A percentile compares a stretch with the other conserved stretches of the same genome.
Evolutionary conservation across 2,329 filamentous ascomycete species (phyloP).

Genomic region (Epichloe scottii): DNA sequence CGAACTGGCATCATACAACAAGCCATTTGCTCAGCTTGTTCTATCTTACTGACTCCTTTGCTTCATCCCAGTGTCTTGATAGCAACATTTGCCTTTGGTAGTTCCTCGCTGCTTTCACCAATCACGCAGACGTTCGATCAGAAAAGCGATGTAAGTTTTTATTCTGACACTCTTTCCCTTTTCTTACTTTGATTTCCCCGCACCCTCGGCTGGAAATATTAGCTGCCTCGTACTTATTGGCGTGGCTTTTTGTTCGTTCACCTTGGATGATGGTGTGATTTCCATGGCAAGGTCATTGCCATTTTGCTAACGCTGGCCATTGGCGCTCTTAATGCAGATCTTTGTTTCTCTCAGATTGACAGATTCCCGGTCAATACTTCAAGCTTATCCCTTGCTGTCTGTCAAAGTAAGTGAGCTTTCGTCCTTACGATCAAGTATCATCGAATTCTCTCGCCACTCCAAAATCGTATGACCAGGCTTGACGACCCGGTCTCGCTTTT

Average conservation of each 20-base stretch:
- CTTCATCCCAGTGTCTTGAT: conserved; percentile 42
- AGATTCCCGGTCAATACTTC: conserved; percentile 11
- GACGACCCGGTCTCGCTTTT: background rate
- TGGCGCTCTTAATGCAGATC: background rate
- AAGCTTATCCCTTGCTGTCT: conserved; percentile 21
- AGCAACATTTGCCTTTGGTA: conserved; percentile 30
- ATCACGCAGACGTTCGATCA: conserved; percentile 15
- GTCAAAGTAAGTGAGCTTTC: conserved; percentile 10
- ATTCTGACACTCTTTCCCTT: background rate
- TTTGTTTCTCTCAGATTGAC: background rate
- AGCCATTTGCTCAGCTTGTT: conserved; percentile 46
- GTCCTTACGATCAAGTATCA: conserved; percentile 1
- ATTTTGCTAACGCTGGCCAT: background rate
- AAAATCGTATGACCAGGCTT: background rate
- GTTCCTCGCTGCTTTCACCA: conserved; percentile 17
- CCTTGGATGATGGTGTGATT: background rate
- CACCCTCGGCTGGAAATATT: background rate
- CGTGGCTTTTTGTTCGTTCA: background rate
- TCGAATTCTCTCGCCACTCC: background rate
- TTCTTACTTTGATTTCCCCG: background rate
- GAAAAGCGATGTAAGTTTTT: conserved; percentile 17
- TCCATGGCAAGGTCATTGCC: background rate
- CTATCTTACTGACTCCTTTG: conserved; percentile 48
- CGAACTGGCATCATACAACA: conserved; percentile 20
- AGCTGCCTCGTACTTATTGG: background rate